phyloP scores from a whole-genome alignment of 2,329 filamentous ascomycete species.

The Botrytis deweyae region DNA sequence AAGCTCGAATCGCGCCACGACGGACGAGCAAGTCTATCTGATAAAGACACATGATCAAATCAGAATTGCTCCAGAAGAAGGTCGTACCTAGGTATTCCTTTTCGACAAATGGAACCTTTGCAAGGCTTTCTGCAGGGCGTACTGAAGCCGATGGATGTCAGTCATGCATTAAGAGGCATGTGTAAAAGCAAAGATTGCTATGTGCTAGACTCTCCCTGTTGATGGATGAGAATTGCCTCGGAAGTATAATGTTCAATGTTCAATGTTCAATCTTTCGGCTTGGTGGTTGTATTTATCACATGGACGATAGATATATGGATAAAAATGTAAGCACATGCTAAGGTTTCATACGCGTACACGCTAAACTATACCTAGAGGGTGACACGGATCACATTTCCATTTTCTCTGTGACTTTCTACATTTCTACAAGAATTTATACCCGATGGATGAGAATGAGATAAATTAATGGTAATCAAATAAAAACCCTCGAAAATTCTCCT shows the following conservation, averaged over 20 bases:
- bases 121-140: neutral
- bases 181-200: neutral
- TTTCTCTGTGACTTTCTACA: neutral
- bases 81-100: neutral
- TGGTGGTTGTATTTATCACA: neutral
- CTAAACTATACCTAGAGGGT: neutral
- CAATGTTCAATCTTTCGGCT: neutral
- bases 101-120: neutral
- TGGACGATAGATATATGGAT: neutral
- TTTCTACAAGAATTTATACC: neutral
- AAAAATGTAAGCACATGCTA: neutral
- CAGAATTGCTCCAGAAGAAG: neutral
- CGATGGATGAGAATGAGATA: neutral
- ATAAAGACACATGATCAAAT: no score
- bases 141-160: neutral
- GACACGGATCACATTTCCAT: neutral
- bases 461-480: slow-evolving; percentile 1
- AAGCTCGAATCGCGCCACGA: neutral
- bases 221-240: neutral
- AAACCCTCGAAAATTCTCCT: slow-evolving; percentile 64
- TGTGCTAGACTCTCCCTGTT: neutral
- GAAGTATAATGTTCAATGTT: neutral
- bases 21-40: neutral
- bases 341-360: neutral
- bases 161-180: neutral